Evolutionary conservation across 2,329 filamentous ascomycete species (phyloP), one percentile per base, ranked within the genome.

Genomic region (Thelonectria discophora): DNA sequence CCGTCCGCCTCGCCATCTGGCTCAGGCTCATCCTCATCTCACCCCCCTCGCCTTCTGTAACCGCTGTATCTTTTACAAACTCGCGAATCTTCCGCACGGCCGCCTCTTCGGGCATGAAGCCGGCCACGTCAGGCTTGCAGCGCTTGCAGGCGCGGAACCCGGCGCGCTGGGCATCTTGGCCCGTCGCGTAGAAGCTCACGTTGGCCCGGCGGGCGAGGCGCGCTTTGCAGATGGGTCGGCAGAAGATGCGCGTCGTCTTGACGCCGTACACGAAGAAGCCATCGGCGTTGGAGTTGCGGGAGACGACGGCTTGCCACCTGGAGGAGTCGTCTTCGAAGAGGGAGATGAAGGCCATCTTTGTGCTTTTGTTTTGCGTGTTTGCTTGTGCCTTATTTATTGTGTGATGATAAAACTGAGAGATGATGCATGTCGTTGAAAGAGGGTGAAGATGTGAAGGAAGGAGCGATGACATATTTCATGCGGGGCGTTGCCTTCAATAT

Each of bases 141-240:
- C 85, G 78, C 73, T 86, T 87, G 74, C 86, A 89, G 0, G 86
- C 76, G 21, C 86, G 78, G 68, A 81, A 88, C 1, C 86, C 82
- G 6, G 75, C 80, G 1, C 67, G 64, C 43, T 75, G 74, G 1
- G 87, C 87, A 30, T 82, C 77, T 0, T 70, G 62, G 0, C 78
- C 69, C 0, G 75, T 79, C 15, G 79, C 71, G 73, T 81, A 87
- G 74, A 88, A 90, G 1, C 75, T 72, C 3, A 89, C 81, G 51
- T 90, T 90, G 51, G 85, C 82, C 47, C 86, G 81, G 2, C 86
- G 81, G 1, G 88, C 86, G 12, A 89, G 81, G 0, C 87, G 81
- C 2, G 85, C 85, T 15, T 83, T 82, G 71, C 87, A 90, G 18
- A 81, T 85, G 1, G 87, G 86, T 1, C 86, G 81, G 72, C 87